phyloP scores from a whole-genome alignment of 345 rosid species.

The Eucalyptus virginea region DNA sequence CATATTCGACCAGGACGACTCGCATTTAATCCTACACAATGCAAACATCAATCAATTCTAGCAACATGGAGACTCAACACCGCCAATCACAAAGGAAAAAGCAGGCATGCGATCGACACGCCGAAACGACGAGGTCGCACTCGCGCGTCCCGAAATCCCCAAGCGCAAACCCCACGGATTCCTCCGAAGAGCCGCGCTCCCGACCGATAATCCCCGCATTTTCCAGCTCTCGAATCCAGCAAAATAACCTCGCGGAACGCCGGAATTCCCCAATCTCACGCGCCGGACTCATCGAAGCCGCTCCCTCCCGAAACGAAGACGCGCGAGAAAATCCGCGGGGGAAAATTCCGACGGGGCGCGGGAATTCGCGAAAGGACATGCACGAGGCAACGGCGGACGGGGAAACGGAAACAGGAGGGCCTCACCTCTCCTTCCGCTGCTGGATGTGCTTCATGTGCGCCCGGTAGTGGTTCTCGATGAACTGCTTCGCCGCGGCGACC shows the following conservation, averaged over 20 bases:
- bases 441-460: slow-evolving; percentile 74
- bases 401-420: neutral
- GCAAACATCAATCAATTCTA: neutral
- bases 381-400: too few species aligned
- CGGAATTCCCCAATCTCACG: neutral
- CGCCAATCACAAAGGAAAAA: neutral
- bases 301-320: neutral
- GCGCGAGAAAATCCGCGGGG: too few species aligned
- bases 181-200: neutral
- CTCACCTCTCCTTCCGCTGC: slow-evolving; percentile 68
- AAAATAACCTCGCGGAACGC: neutral
- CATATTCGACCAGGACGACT: neutral
- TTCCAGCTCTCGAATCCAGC: neutral
- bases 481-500: slow-evolving; percentile 90
- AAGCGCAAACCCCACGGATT: neutral
- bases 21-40: neutral
- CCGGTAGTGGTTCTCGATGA: slow-evolving; percentile 85
- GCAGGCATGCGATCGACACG: neutral
- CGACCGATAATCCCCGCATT: neutral
- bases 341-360: neutral
- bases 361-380: neutral
- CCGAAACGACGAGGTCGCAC: neutral
- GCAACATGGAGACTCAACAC: neutral
- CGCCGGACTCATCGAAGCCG: neutral
- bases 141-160: neutral